phyloP scores from a whole-genome alignment of 2,329 filamentous ascomycete genomes.

The Colletotrichum ledebouriae region DNA sequence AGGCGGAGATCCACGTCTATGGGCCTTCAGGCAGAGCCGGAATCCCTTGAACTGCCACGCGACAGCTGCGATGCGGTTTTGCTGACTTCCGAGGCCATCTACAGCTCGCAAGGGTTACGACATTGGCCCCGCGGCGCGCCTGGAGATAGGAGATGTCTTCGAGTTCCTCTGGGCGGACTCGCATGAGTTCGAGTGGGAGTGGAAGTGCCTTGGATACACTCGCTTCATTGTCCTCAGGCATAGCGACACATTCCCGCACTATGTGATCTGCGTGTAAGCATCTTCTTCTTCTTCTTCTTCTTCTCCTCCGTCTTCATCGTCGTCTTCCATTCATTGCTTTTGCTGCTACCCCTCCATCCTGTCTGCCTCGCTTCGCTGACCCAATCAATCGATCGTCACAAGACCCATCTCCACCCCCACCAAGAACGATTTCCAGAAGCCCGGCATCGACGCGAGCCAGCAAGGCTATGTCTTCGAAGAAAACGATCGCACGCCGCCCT shows the following conservation, averaged over 20 bases:
- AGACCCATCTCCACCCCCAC: conserved; percentile 40
- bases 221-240: conserved; percentile 41
- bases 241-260: conserved; percentile 40
- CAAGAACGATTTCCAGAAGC: conserved; percentile 41
- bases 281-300: background rate
- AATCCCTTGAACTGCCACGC: conserved; percentile 1
- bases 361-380: conserved; percentile 23
- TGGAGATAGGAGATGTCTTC: conserved; percentile 39
- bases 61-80: conserved; percentile 7
- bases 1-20: conserved; percentile 15
- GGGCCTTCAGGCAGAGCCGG: background rate
- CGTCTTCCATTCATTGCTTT: background rate
- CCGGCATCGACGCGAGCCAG: conserved; percentile 41
- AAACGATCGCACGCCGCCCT: conserved; percentile 38
- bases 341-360: background rate
- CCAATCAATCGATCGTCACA: background rate
- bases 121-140: conserved; percentile 37
- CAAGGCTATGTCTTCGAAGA: conserved; percentile 40
- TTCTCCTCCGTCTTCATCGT: background rate
- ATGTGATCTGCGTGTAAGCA: conserved; percentile 40
- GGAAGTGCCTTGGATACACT: conserved; percentile 40
- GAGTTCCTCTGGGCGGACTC: conserved; percentile 41
- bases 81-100: conserved; percentile 25
- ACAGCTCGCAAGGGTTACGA: conserved; percentile 40
- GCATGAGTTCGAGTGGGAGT: conserved; percentile 41